These are phyloP conservation scores for Annulohypoxylon stygium DNA, from an alignment of 495 filamentous ascomycete genomes.

Conservation along the genomic window DNA sequence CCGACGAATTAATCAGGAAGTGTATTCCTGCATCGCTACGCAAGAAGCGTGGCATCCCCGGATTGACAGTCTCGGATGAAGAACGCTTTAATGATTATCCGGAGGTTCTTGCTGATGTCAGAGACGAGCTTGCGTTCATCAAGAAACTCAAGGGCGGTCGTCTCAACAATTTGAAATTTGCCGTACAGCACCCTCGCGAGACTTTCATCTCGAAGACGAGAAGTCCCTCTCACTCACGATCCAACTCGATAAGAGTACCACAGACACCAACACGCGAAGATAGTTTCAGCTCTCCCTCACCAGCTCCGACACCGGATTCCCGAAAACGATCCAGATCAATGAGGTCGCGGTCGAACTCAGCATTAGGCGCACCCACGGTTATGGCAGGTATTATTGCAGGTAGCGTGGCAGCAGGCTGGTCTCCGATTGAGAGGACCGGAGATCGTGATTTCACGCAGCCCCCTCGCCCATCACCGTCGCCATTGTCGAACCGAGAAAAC, in stretches of 20 bases:
- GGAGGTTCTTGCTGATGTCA: constrained; percentile 78
- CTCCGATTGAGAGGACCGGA: constrained; percentile 74
- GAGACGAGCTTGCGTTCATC: constrained; percentile 86
- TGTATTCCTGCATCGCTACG: constrained; percentile 78
- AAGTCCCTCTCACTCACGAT: constrained; percentile 80
- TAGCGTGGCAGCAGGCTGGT: constrained; percentile 86
- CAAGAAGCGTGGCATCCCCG: constrained; percentile 66
- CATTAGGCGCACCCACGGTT: constrained; percentile 84
- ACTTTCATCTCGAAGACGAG: constrained; percentile 77
- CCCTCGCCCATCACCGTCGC: constrained; percentile 48
- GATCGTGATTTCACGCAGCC: constrained; percentile 47
- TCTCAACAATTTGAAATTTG: constrained; percentile 86
- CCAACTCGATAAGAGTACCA: constrained; percentile 70
- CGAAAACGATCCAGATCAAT: constrained; percentile 74
- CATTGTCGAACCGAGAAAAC: constrained; percentile 44
- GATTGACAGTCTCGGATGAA: constrained; percentile 77
- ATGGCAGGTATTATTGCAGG: constrained; percentile 92
- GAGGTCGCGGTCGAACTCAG: constrained; percentile 88
- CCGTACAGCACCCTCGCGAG: constrained; percentile 81
- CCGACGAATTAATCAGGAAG: constrained; percentile 69
- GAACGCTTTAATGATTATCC: constrained; percentile 76
- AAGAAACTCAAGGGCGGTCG: constrained; percentile 93
- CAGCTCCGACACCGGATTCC: constrained; percentile 77
- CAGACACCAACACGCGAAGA: constrained; percentile 75
- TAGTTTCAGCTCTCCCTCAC: constrained; percentile 63